phyloP scores from a whole-genome alignment of 2,329 filamentous ascomycete genomes.

The Sporothrix protearum region DNA sequence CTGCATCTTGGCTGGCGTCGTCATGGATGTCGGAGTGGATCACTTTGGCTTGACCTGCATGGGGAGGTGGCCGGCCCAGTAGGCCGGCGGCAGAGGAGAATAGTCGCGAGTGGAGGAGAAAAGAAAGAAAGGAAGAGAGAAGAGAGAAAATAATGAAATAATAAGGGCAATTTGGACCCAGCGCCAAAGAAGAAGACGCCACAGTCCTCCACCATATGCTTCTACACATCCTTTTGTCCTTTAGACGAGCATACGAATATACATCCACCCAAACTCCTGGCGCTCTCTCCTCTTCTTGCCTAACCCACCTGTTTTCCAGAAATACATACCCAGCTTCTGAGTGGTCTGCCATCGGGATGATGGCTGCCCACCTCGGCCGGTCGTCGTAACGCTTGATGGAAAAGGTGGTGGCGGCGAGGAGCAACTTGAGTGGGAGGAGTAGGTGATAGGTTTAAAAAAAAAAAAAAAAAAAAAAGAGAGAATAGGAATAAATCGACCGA shows the following conservation, averaged over 20 bases:
- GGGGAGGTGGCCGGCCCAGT: constrained; percentile 13
- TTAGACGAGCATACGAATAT: background rate
- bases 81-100: constrained; percentile 23
- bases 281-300: background rate
- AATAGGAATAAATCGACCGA: constrained; percentile 15
- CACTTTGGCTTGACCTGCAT: background rate
- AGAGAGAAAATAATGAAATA: background rate
- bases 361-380: background rate
- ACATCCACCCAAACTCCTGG: background rate
- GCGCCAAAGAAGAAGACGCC: background rate
- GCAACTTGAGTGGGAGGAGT: too few species aligned
- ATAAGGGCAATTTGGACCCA: background rate
- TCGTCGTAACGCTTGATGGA: too few species aligned
- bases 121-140: background rate
- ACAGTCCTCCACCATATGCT: background rate
- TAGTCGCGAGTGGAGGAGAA: background rate
- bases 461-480: background rate
- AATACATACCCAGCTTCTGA: constrained; percentile 4
- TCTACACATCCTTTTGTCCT: background rate
- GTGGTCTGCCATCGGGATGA: background rate
- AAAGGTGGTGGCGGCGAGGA: background rate
- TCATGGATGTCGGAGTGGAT: background rate
- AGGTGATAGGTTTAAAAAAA: too few species aligned
- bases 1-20: background rate
- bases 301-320: constrained; percentile 18